These are phyloP conservation scores for Mucor indicus DNA, from an alignment of 371 early-diverging fungal genomes.

Conservation along the genomic window DNA sequence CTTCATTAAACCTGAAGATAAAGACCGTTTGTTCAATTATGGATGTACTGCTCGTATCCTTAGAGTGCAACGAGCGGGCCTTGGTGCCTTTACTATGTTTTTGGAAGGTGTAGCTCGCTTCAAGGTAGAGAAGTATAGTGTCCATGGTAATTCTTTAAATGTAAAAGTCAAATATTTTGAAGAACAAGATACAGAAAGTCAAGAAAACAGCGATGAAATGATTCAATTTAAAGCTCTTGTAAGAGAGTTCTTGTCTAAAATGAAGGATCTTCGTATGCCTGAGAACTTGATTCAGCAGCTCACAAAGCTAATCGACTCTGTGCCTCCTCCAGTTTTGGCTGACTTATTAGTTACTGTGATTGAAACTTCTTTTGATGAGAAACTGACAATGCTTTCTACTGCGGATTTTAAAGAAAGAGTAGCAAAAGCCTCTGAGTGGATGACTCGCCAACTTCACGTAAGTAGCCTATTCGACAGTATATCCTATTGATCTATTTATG, in stretches of 20 bases:
- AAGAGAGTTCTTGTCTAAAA: constrained; percentile 53
- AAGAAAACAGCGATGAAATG: constrained; percentile 49
- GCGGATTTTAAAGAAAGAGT: constrained; percentile 60
- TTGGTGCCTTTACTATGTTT: constrained; percentile 38
- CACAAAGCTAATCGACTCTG: constrained; percentile 63
- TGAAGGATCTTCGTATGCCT: constrained; percentile 71
- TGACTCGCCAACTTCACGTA: constrained; percentile 80
- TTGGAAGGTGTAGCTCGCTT: constrained; percentile 41
- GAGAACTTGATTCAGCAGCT: constrained; percentile 63
- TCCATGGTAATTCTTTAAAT: constrained; percentile 7
- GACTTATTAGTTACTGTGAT: constrained; percentile 74
- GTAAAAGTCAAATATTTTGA: constrained; percentile 26
- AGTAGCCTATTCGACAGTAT: too few species aligned
- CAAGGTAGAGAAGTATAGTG: constrained; percentile 19
- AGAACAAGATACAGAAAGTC: constrained; percentile 12
- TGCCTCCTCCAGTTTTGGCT: constrained; percentile 61
- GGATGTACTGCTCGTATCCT: constrained; percentile 48
- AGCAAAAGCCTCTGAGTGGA: constrained; percentile 54
- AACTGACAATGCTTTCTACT: constrained; percentile 61
- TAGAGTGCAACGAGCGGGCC: constrained; percentile 33
- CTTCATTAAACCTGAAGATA: constrained; percentile 13
- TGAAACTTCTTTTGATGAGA: constrained; percentile 72
- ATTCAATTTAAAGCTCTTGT: constrained; percentile 60
- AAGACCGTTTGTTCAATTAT: constrained; percentile 24
- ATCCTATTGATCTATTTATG: not conserved